These are phyloP conservation scores for Exserohilum turcica DNA, from an alignment of 2,329 filamentous ascomycete genomes.

Conservation along the genomic window DNA sequence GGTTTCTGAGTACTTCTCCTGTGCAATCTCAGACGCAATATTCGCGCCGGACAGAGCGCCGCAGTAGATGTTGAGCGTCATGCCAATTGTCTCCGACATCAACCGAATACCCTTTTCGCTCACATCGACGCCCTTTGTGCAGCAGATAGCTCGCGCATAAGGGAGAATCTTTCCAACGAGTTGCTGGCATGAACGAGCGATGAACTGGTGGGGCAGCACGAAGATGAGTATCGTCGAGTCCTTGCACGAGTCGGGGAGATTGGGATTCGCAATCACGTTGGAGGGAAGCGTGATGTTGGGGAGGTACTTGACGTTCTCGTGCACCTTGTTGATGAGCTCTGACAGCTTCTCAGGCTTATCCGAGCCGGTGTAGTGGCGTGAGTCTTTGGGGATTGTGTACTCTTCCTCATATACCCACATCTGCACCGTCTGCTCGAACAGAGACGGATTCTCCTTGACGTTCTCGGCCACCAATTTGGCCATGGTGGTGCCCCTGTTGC, in stretches of 20 bases:
- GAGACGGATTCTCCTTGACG: slow-evolving; percentile 72
- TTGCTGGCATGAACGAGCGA: slow-evolving; percentile 81
- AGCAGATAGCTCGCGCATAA: slow-evolving; percentile 91
- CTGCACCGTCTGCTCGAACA: slow-evolving; percentile 89
- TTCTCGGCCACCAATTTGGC: slow-evolving; percentile 97
- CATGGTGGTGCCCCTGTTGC: slow-evolving; percentile 88
- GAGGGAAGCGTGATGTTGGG: slow-evolving; percentile 81
- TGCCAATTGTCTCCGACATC: slow-evolving; percentile 93
- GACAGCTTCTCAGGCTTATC: slow-evolving; percentile 83
- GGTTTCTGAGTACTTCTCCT: slow-evolving; percentile 96
- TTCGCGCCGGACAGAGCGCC: slow-evolving; percentile 95
- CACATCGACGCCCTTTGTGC: slow-evolving; percentile 97
- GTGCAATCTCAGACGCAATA: slow-evolving; percentile 91
- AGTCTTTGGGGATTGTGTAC: slow-evolving; percentile 72
- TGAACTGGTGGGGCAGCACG: slow-evolving; percentile 97
- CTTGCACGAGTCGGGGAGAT: slow-evolving; percentile 77
- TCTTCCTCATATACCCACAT: slow-evolving; percentile 99
- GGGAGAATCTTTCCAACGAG: slow-evolving; percentile 88
- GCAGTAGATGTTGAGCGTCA: slow-evolving; percentile 91
- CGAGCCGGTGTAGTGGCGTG: slow-evolving; percentile 71
- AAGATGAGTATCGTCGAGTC: slow-evolving; percentile 90
- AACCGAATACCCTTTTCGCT: slow-evolving; percentile 82
- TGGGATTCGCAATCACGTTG: slow-evolving; percentile 85
- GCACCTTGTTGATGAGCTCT: slow-evolving; percentile 82
- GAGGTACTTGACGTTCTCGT: slow-evolving; percentile 98